These are phyloP conservation scores for Kwoniella mangroviensis DNA, from an alignment of 768 basidiomycete species.

Conservation along the genomic window DNA sequence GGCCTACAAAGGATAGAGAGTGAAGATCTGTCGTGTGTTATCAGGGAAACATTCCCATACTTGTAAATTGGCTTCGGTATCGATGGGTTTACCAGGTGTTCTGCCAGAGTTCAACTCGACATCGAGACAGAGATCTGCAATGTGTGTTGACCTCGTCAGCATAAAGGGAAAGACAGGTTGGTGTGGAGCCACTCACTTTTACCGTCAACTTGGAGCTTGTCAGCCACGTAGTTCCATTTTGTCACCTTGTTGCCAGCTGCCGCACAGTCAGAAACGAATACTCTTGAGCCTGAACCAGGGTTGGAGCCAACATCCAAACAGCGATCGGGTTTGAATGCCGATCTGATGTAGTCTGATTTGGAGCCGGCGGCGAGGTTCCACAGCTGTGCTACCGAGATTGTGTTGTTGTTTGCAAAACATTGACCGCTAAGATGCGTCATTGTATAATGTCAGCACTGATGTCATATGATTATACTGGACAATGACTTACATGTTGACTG, in stretches of 20 bases:
- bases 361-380: conserved; percentile 18
- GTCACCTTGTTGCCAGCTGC: not conserved
- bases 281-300: conserved; percentile 11
- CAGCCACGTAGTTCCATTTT: conserved; percentile 21
- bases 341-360: conserved; percentile 1
- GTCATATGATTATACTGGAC: too few relatives aligned
- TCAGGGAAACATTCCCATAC: conserved; percentile 15
- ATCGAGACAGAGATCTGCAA: conserved; percentile 18
- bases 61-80: conserved; percentile 4
- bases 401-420: conserved; percentile 13
- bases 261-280: conserved; percentile 1
- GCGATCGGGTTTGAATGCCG: conserved; percentile 8
- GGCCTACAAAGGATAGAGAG: conserved; percentile 4
- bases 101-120: conserved; percentile 3
- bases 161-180: too few relatives aligned
- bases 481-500: conserved; percentile 12
- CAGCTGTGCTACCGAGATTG: conserved; percentile 9
- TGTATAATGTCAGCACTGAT: too few relatives aligned
- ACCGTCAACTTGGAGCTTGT: conserved; percentile 14
- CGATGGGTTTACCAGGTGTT: not conserved
- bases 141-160: not conserved
- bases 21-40: conserved; percentile 23
- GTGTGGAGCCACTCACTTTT: conserved; percentile 13
- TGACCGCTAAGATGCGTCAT: not conserved
- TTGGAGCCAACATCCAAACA: conserved; percentile 21